phyloP scores from a whole-genome alignment of 106 monocot species.

The Apostasia shenzhenica region DNA sequence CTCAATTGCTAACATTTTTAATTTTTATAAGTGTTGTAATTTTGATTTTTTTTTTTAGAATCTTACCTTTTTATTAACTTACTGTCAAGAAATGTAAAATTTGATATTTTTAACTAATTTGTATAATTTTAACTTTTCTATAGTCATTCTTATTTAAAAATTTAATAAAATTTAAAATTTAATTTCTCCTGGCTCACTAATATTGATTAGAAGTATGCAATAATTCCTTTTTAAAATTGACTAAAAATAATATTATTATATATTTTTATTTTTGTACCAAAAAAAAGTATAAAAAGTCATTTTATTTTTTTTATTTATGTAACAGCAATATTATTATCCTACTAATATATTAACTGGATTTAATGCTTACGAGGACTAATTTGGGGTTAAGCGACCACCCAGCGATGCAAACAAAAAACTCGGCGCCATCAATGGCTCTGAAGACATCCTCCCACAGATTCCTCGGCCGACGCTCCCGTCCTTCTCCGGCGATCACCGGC shows the following conservation, averaged over 20 bases:
- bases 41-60: no score
- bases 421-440: constrained; percentile 34
- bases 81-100: no score
- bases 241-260: not conserved
- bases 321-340: not conserved
- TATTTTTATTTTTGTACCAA: not conserved
- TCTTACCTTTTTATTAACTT: no score
- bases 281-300: not conserved
- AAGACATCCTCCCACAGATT: constrained; percentile 61
- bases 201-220: no score
- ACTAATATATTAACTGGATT: not conserved
- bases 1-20: no score
- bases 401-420: constrained; percentile 41
- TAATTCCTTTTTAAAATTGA: no score
- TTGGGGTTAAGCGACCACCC: constrained; percentile 59
- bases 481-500: not conserved
- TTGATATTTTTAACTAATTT: no score
- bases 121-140: no score
- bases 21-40: no score
- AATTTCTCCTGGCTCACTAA: no score
- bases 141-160: no score
- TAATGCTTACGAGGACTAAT: constrained; percentile 27
- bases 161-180: no score
- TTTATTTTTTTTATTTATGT: not conserved
- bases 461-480: constrained; percentile 9